phyloP scores from a whole-genome alignment of 768 basidiomycete species.

The Dacryopinax spathularia region DNA sequence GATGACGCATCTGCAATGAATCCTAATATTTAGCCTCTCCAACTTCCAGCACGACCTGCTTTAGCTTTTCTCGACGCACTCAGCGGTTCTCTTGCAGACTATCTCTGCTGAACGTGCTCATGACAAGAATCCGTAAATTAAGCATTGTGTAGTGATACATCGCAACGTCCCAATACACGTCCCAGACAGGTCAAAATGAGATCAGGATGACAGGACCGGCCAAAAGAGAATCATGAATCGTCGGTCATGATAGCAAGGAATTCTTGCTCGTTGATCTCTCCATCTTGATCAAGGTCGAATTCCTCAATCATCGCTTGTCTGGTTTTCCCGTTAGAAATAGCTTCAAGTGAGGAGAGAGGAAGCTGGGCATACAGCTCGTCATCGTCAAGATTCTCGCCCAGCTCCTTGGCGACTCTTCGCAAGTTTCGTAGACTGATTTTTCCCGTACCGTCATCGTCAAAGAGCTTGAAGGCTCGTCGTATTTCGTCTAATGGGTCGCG shows the following conservation, averaged over 20 bases:
- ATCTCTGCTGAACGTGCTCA: too few relatives aligned
- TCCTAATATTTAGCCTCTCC: too few relatives aligned
- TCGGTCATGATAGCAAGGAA: constrained; percentile 97
- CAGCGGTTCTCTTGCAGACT: too few relatives aligned
- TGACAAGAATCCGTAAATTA: neutral
- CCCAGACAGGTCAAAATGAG: neutral
- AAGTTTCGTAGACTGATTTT: constrained; percentile 87
- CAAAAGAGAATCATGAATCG: constrained; percentile 29
- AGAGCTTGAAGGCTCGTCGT: constrained; percentile 85
- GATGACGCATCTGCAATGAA: too few relatives aligned
- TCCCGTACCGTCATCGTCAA: constrained; percentile 91
- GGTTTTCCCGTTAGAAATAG: constrained; percentile 16
- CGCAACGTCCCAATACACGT: neutral
- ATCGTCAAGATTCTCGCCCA: constrained; percentile 88
- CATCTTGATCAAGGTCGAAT: constrained; percentile 96
- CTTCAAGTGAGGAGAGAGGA: neutral
- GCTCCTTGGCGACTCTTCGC: constrained; percentile 86
- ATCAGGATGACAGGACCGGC: neutral
- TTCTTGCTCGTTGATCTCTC: constrained; percentile 92
- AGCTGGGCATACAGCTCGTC: constrained; percentile 72
- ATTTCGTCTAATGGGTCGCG: constrained; percentile 97
- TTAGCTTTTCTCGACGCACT: too few relatives aligned
- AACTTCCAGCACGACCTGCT: too few relatives aligned
- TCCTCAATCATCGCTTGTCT: constrained; percentile 99
- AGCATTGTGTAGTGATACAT: neutral